phyloP scores from a whole-genome alignment of 345 rosid genomes.

The Stellera chamaejasme region DNA sequence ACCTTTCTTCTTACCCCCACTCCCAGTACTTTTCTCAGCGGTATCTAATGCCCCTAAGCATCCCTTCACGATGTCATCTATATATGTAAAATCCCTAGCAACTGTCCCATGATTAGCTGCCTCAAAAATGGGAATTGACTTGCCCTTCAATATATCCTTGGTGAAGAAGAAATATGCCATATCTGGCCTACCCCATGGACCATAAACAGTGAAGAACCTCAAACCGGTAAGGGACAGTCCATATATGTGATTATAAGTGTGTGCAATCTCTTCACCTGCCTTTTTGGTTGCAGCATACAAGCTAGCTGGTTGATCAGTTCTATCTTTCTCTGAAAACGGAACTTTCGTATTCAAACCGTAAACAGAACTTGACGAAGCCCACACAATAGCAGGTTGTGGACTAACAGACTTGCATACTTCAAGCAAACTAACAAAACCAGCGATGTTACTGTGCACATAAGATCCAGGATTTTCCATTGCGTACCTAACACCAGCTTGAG shows the following conservation, averaged over 20 bases:
- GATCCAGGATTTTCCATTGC: constrained; percentile 86
- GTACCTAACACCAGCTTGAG: constrained; percentile 89
- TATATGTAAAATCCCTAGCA: constrained; percentile 90
- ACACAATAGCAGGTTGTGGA: constrained; percentile 83
- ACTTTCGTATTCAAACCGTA: constrained; percentile 82
- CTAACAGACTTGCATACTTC: constrained; percentile 71
- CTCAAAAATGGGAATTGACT: constrained; percentile 62
- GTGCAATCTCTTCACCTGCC: constrained; percentile 93
- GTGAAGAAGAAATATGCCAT: constrained; percentile 96
- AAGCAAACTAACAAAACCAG: constrained; percentile 68
- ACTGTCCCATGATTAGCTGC: constrained; percentile 60
- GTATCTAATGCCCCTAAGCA: constrained; percentile 81
- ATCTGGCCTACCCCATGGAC: constrained; percentile 95
- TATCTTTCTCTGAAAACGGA: constrained; percentile 81
- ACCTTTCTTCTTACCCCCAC: constrained; percentile 83
- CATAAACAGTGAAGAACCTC: constrained; percentile 83
- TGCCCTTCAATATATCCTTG: constrained; percentile 63
- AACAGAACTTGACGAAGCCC: constrained; percentile 90
- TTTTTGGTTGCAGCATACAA: constrained; percentile 88
- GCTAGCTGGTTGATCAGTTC: constrained; percentile 95
- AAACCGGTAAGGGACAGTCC: constrained; percentile 81
- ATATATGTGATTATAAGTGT: constrained; percentile 84
- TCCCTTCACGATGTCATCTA: constrained; percentile 91
- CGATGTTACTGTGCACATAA: constrained; percentile 81
- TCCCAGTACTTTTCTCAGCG: constrained; percentile 89